Conservation (phyloP, 768 basidiomycete species). For the Bullera alba region DNA sequence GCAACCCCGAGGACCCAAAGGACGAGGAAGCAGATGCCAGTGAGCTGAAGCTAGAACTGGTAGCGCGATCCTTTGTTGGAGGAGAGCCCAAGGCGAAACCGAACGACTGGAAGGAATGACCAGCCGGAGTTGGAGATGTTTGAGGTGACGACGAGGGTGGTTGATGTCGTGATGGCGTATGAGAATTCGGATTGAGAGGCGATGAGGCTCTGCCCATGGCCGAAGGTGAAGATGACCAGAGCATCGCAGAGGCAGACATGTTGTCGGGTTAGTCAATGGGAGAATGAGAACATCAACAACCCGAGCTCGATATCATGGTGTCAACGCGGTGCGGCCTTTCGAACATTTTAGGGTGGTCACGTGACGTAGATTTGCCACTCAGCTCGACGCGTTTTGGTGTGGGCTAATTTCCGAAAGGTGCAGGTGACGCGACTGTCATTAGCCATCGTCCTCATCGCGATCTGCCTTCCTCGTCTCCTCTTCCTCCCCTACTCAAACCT, state of each 20-base stretch:
- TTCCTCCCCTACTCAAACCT: background rate
- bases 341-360: too few relatives aligned
- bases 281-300: background rate
- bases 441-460: background rate
- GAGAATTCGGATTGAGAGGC: conserved; percentile 15
- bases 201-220: conserved; percentile 17
- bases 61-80: too few relatives aligned
- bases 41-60: too few relatives aligned
- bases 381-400: background rate
- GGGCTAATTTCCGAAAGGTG: background rate
- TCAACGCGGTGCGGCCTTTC: too few relatives aligned
- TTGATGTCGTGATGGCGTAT: background rate
- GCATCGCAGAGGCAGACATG: conserved; percentile 2
- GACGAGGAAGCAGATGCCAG: too few relatives aligned
- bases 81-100: background rate
- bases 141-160: conserved; percentile 14
- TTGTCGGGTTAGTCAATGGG: background rate
- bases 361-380: too few relatives aligned
- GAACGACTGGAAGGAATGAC: conserved; percentile 1
- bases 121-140: conserved; percentile 13
- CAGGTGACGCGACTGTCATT: background rate
- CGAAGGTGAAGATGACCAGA: conserved; percentile 1
- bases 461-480: background rate
- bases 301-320: too few relatives aligned
- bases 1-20: too few relatives aligned